Evolutionary conservation across 2,329 filamentous ascomycete genomes (phyloP), one percentile per base, ranked within the genome.

Genomic region (Didymella lethalis): DNA sequence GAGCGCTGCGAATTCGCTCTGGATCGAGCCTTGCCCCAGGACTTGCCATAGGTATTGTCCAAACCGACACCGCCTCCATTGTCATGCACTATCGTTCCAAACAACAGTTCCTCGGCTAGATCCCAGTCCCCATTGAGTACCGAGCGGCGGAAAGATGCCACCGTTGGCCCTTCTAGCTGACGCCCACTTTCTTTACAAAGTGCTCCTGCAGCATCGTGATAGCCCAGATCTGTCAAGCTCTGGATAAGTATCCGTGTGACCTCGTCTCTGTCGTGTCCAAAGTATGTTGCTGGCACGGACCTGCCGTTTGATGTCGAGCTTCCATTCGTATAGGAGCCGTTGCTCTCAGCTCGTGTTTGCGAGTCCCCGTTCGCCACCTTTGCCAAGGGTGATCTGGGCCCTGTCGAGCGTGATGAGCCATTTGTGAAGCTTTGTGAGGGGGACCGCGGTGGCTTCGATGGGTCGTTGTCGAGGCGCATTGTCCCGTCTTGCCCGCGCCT

Each of bases 221-320:
- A 97, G 2, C 95, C 95, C 80, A 99, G 84, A 75, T 97, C 94
- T 25, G 88, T 86, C 64, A 99, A 80, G 34, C 93, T 91, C 78
- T 99, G 95, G 70, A 99, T 95, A 69, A 99, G 79, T 64, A 98
- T 90, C 53, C 95, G 85, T 5, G 94, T 96, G 44, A 98, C 90
- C 80, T 99, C 94, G 81, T 97, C 93, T 74, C 92, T 87, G 73
- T 95, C 87, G 74, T 98, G 94, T 18, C 93, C 93, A 72, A 88
- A 90, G 76, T 96, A 98, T 32, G 81, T 81, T 5, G 81, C 46
- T 28, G 76, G 69, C 20, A 71, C 44, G 23, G 71, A 57, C 40
- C 66, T 69, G 25, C 71, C 71, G 48, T 71, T 74, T 10, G 71
- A 61, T 61, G 74, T 67, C 51, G 75, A 66, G 47, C 60, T 66